Base-by-base conservation (phyloP, 345 rosid species). In the Orychophragmus violaceus region DNA sequence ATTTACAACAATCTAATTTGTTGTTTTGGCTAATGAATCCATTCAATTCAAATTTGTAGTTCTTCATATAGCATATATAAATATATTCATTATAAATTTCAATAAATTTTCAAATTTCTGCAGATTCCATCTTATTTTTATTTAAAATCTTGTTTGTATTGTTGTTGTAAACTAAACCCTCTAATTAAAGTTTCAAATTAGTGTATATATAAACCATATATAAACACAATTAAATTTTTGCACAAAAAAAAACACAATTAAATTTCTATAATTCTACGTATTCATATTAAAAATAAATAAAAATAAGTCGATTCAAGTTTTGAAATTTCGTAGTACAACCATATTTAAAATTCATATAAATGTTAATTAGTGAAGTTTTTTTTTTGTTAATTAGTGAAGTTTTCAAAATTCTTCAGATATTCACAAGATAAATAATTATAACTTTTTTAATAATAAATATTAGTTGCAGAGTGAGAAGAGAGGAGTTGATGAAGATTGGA, bases 401-500 rank as follows among this genome's bases (percentile, higher is more conserved):
- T 28, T 37, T 9, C 6, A 36, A 59, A 2, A 9, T 2, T 39
- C 23, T 14, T 18, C 3, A 42, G 13, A 59, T 59, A 44, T 37
- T 41, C 35, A 36, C 18, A 33, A 39, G 18, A n/a, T n/a, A n/a
- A 41, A 60, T n/a, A 29, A 18, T 16, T 29, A 0, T 17, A 54
- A 51, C 11, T 27, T 22, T 10, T 27, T 22, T 10, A 4, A 2
- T 16, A 17, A 44, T 11, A 5, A 46, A 42, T 5, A 18, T 35
- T 11, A 30, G n/a, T 48, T 35, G 24, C 29, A 73, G 72, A 49
- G 19, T 72, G 66, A 39, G 32, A 66, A 73, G 72, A 66, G 68
- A 66, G 66, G 67, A 39, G 32, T 45, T 41, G 71, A 51, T 16
- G 72, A 52, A 11, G 67, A 41, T n/a, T 73, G 77, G 77, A 59